Evolutionary conservation across 371 early-diverging fungal genomes (phyloP), one percentile per base, ranked within the genome.

Genomic region (Capillidium rhysosporum): DNA sequence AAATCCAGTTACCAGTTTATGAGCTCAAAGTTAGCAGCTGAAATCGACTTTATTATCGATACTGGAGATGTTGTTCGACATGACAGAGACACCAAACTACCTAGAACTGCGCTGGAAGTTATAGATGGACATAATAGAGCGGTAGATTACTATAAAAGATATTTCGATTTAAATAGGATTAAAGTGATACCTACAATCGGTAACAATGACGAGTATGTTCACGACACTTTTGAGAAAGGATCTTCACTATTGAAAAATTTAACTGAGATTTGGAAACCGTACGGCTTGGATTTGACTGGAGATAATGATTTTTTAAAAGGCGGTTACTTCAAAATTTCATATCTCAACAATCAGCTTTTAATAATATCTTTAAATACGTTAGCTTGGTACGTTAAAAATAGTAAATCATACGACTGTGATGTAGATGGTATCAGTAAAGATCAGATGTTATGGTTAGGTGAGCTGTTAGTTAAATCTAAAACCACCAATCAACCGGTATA

Each of bases 61-160:
- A 71, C 72, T 48, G 72, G 72, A 49, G 72, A 71, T 45, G 63
- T 63, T 0, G 66, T 64, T 3, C 58, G 72, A 40, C 72, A 71
- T 61, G 66, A 65, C 30, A 59, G 69, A 14, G 72, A 72, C 59
- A 31, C 52, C 21, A 39, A 58, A 18, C 2, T 52, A 16, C 60
- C 60, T n/a, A 51, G 61, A 40, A 63, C 60, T 1, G 24, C 54
- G 23, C 56, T 55, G 0, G 63, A 69, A 18, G 59, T 68, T 2
- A 9, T 67, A 1, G 28, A 57, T 1, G 59, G 54, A 10, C 69
- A 72, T 49, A 57, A 57, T 26, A 26, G 47, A 7, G 45, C 65
- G 8, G 46, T 66, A 14, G 52, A 64, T n/a, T 62, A 60, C 28
- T 63, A 69, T 39, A 40, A 45, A 30, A 40, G 49, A 4, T 61